Percentiles rank a stretch among this genome's conserved stretches.
These are phyloP conservation scores for Pugionium cornutum DNA, from an alignment of 345 rosid genomes.

Conservation along the genomic window DNA sequence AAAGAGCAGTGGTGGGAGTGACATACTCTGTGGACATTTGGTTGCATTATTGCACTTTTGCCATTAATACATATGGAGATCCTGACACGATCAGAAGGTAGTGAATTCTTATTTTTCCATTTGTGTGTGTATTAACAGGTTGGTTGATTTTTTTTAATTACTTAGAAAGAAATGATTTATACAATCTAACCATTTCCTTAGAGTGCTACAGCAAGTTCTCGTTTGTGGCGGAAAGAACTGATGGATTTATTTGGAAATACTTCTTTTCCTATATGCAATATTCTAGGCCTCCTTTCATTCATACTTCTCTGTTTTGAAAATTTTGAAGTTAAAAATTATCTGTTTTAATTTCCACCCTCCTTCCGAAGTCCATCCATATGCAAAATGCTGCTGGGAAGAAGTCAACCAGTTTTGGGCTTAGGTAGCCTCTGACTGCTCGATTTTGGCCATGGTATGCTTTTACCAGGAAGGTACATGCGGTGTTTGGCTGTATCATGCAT, in stretches of 20 bases:
- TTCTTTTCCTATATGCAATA: constrained; percentile 41
- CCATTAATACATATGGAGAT: constrained; percentile 84
- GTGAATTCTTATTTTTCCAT: constrained; percentile 31
- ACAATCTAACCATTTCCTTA: constrained; percentile 66
- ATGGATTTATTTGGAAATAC: constrained; percentile 55
- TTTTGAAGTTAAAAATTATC: constrained; percentile 41
- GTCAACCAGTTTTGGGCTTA: constrained; percentile 82
- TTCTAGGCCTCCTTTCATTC: constrained; percentile 36
- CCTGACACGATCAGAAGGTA: constrained; percentile 96
- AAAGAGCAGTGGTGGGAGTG: constrained; percentile 86
- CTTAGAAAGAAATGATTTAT: constrained; percentile 44
- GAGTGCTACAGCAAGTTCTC: constrained; percentile 72
- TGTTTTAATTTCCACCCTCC: constrained; percentile 58
- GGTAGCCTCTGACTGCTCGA: constrained; percentile 89
- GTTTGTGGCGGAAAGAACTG: constrained; percentile 64
- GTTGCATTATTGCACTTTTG: constrained; percentile 85
- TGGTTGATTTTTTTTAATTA: constrained; percentile 37
- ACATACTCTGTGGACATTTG: constrained; percentile 98
- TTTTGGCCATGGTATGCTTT: constrained; percentile 78
- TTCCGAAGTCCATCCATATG: constrained; percentile 72
- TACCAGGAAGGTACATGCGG: constrained; percentile 95
- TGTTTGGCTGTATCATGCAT: constrained; percentile 64
- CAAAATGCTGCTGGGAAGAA: constrained; percentile 96
- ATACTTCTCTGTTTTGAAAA: constrained; percentile 32
- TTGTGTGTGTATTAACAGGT: constrained; percentile 38